A percentile compares a stretch with the other conserved stretches of the same genome.
Evolutionary conservation across 2,329 filamentous ascomycete species (phyloP).

Genomic region (Fusarium temperatum): DNA sequence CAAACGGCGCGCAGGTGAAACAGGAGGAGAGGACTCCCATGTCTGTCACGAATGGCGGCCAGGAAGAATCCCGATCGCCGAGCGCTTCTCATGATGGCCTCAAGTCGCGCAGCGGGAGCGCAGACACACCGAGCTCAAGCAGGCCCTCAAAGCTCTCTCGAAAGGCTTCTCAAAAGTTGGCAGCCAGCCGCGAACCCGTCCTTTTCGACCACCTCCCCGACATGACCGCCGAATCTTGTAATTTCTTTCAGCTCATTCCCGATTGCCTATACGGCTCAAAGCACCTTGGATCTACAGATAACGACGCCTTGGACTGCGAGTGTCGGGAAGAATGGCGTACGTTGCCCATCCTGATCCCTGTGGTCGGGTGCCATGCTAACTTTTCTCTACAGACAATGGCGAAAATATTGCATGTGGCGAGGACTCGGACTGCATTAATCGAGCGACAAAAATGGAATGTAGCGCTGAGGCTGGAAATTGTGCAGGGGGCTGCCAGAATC

Average conservation of each 20-base stretch:
- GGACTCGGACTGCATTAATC: conserved; percentile 98
- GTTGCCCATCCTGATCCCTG: conserved; percentile 48
- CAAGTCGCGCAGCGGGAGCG: conserved; percentile 59
- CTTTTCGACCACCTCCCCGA: conserved; percentile 82
- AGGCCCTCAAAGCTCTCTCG: conserved; percentile 77
- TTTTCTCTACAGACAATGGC: conserved; percentile 59
- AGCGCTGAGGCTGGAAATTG: conserved; percentile 81
- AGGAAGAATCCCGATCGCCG: conserved; percentile 47
- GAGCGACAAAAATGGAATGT: conserved; percentile 98
- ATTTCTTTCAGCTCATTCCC: conserved; percentile 81
- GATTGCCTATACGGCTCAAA: conserved; percentile 93
- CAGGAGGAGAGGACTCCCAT: conserved; percentile 53
- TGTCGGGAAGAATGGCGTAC: conserved; percentile 95
- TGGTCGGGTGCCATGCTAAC: conserved; percentile 11
- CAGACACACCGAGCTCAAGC: conserved; percentile 56
- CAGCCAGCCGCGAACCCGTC: conserved; percentile 66
- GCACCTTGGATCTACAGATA: conserved; percentile 88
- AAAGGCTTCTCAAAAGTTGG: conserved; percentile 74
- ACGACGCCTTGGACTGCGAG: conserved; percentile 92
- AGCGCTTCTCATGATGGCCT: conserved; percentile 56
- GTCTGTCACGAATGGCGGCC: conserved; percentile 47
- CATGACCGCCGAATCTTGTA: conserved; percentile 77
- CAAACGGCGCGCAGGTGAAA: conserved; percentile 51
- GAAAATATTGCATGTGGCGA: conserved; percentile 90
- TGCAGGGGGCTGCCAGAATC: conserved; percentile 88